These are phyloP conservation scores for Xylaria sp. DNA, from an alignment of 2,329 filamentous ascomycete species.

Conservation along the genomic window DNA sequence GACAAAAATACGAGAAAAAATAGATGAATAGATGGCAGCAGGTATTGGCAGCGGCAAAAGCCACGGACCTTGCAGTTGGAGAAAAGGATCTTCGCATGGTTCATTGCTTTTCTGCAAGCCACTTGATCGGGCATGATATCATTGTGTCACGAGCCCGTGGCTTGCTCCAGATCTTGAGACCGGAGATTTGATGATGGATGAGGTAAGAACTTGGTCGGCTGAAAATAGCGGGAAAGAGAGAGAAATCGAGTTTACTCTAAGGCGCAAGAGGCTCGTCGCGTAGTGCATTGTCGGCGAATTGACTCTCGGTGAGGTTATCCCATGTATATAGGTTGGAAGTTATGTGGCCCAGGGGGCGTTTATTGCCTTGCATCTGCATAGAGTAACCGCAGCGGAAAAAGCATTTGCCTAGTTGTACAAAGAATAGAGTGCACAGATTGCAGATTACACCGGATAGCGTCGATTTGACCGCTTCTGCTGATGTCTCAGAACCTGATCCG, in stretches of 20 bases:
- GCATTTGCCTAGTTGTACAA: slow-evolving; percentile 1
- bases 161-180: slow-evolving; percentile 2
- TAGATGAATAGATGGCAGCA: slow-evolving; percentile 5
- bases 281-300: neutral
- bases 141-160: slow-evolving; percentile 24
- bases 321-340: neutral
- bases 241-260: neutral
- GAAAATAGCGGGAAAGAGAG: neutral
- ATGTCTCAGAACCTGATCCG: neutral
- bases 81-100: slow-evolving; percentile 20
- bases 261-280: neutral
- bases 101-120: slow-evolving; percentile 31
- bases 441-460: neutral
- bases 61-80: neutral
- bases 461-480: neutral
- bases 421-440: neutral
- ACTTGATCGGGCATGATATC: slow-evolving; percentile 1
- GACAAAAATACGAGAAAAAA: slow-evolving; percentile 18
- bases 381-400: neutral
- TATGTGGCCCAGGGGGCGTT: neutral
- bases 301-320: neutral
- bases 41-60: neutral
- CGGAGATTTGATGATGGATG: slow-evolving; percentile 23
- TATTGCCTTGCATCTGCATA: neutral
- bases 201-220: slow-evolving; percentile 6